Base-by-base conservation (phyloP, 208 protist species). In the Trypanosoma cruzi region DNA sequence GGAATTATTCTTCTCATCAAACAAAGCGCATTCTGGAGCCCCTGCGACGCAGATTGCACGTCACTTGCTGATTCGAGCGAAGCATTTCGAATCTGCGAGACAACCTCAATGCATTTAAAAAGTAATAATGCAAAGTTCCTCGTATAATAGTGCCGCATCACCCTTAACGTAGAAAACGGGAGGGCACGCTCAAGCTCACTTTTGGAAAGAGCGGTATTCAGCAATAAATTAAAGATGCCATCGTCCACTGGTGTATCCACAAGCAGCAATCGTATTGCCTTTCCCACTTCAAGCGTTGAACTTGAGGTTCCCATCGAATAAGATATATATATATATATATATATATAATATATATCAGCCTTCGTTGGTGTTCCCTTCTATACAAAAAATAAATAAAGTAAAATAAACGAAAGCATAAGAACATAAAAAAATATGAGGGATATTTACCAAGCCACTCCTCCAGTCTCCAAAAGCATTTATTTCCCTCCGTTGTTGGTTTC, bases 121-220 rank as follows among this genome's bases (percentile, higher is more conserved):
- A 96, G 73, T 22, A 94, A 53, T 22, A 77, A 34, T 13, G 91
- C 86, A 79, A 96, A 96, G 68, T 89, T 92, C 32, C 62, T 78
- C 13, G 91, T 96, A 77, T 93, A 80, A 34, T 73, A 80, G 54
- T 96, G 91, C n/a, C 91, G 80, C 63, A 96, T 71, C 49, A 63
- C 72, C 24, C 88, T 85, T 40, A 93, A 13, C n/a, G 59, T 61
- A n/a, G 77, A 59, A 48, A 86, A 69, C 4, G 91, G 77, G 40
- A 94, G 62, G 16, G 68, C 80, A 20, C 77, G 72, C 40, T 68
- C 34, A 26, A 89, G 34, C 24, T 94, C 80, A 18, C 42, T 74
- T 16, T 82, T 77, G 16, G 79, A 83, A 63, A 94, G 75, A 10
- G 65, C 20, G 2, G 61, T 79, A 29, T 37, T 68, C 11, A 92